Percentiles rank a stretch among this genome's conserved stretches.
Evolutionary conservation across 345 rosid genomes (phyloP).

Genomic region (Eucalyptus cloeziana): DNA sequence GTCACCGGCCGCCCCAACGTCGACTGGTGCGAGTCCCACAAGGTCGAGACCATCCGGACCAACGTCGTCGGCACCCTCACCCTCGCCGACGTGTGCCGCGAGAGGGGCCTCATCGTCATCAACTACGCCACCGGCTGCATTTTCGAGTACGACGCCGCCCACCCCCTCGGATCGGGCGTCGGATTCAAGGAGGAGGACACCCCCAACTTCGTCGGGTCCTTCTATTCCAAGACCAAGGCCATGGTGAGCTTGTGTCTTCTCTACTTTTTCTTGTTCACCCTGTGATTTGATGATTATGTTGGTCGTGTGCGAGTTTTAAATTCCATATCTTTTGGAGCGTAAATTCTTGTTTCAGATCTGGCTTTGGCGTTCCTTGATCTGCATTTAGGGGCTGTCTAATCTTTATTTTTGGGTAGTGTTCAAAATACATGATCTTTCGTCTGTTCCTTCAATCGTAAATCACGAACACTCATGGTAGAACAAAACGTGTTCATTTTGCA

Average conservation of each 20-base stretch:
- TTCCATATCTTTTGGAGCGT: neutral
- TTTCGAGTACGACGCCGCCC: constrained; percentile 70
- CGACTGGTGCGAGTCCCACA: constrained; percentile 93
- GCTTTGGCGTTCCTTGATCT: neutral
- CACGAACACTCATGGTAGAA: neutral
- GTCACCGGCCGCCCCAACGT: constrained; percentile 92
- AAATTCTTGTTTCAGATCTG: neutral
- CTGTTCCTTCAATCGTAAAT: neutral
- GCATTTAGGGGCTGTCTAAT: neutral
- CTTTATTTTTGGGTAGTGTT: neutral
- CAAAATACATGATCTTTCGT: neutral
- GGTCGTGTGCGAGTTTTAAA: neutral
- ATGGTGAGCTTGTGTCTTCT: constrained; percentile 40
- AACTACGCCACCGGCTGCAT: constrained; percentile 90
- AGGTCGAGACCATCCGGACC: constrained; percentile 84
- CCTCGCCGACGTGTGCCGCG: constrained; percentile 71
- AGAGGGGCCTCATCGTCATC: constrained; percentile 54
- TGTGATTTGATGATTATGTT: neutral
- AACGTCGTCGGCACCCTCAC: constrained; percentile 86
- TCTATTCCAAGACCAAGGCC: constrained; percentile 90
- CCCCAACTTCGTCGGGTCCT: constrained; percentile 84
- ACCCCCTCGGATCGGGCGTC: constrained; percentile 63
- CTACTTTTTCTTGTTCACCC: neutral
- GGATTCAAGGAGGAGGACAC: constrained; percentile 91
- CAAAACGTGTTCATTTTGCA: neutral